These are phyloP conservation scores for Pueraria montana DNA, from an alignment of 306 rosid species.

Conservation along the genomic window DNA sequence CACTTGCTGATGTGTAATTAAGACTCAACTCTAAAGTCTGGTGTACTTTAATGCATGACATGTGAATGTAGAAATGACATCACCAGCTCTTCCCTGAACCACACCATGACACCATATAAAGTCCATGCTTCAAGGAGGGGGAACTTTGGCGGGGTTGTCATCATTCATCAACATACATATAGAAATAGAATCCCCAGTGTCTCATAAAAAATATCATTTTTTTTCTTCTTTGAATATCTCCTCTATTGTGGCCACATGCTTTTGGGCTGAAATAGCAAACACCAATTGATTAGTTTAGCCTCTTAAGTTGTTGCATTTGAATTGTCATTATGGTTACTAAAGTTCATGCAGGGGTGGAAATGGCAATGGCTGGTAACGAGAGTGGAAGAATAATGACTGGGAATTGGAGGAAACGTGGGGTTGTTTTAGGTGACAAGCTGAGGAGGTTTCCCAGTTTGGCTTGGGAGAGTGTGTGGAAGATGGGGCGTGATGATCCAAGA, in stretches of 20 bases:
- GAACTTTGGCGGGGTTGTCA: constrained; percentile 39
- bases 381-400: constrained; percentile 14
- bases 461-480: constrained; percentile 65
- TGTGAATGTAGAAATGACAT: constrained; percentile 58
- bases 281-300: constrained; percentile 6
- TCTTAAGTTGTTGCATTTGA: constrained; percentile 23
- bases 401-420: constrained; percentile 48
- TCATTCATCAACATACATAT: constrained; percentile 14
- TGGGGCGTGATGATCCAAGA: constrained; percentile 87
- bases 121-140: constrained; percentile 30
- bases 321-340: constrained; percentile 59
- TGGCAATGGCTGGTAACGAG: constrained; percentile 45
- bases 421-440: constrained; percentile 48
- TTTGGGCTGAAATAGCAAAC: constrained; percentile 10
- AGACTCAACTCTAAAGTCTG: constrained; percentile 36
- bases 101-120: constrained; percentile 52
- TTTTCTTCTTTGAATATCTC: background rate
- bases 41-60: constrained; percentile 56
- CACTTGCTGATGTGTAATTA: constrained; percentile 44
- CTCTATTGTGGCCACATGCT: background rate
- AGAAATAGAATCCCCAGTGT: constrained; percentile 26
- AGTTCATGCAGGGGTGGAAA: constrained; percentile 60
- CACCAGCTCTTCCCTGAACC: constrained; percentile 30
- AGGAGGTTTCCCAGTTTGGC: constrained; percentile 49
- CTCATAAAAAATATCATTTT: constrained; percentile 32